Percentiles rank a stretch among this genome's conserved stretches.
Evolutionary conservation across 2,329 filamentous ascomycete species (phyloP).

Genomic region (Thelonectria discophora): DNA sequence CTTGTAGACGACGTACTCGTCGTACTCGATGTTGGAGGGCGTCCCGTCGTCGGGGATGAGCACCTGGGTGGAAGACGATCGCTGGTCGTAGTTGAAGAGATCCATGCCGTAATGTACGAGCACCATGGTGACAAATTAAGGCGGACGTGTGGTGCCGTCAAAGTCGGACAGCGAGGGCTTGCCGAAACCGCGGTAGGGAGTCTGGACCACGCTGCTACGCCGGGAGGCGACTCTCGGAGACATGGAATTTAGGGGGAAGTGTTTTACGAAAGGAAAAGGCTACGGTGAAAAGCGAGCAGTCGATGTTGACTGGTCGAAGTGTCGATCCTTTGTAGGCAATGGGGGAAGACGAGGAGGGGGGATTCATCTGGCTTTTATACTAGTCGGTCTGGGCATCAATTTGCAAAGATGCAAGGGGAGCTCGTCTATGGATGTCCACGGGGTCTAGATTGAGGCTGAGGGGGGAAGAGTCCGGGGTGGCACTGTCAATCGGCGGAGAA

Average conservation of each 20-base stretch:
- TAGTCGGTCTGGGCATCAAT: no score
- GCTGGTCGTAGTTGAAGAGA: slow-evolving; percentile 51
- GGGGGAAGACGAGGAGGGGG: neutral
- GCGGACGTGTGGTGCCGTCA: slow-evolving; percentile 37
- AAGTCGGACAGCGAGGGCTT: slow-evolving; percentile 38
- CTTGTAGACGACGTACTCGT: slow-evolving; percentile 51
- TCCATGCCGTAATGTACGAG: slow-evolving; percentile 45
- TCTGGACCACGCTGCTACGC: slow-evolving; percentile 37
- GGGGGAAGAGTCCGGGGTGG: slow-evolving; percentile 18
- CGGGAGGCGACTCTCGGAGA: slow-evolving; percentile 34
- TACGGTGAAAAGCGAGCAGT: neutral
- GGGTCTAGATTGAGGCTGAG: slow-evolving; percentile 30
- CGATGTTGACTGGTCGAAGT: neutral
- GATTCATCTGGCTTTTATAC: slow-evolving; percentile 1
- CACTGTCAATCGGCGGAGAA: no score
- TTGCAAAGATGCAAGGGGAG: no score
- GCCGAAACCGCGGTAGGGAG: slow-evolving; percentile 30
- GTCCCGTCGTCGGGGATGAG: slow-evolving; percentile 43
- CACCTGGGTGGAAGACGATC: slow-evolving; percentile 45
- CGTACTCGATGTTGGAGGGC: slow-evolving; percentile 48
- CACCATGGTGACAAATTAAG: slow-evolving; percentile 31
- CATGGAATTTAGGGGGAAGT: slow-evolving; percentile 29
- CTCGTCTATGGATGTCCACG: slow-evolving; percentile 1
- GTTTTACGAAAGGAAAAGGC: neutral
- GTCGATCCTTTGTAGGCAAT: slow-evolving; percentile 5